phyloP scores from a whole-genome alignment of 768 basidiomycete genomes.

The Amanita pseudoporphyria region DNA sequence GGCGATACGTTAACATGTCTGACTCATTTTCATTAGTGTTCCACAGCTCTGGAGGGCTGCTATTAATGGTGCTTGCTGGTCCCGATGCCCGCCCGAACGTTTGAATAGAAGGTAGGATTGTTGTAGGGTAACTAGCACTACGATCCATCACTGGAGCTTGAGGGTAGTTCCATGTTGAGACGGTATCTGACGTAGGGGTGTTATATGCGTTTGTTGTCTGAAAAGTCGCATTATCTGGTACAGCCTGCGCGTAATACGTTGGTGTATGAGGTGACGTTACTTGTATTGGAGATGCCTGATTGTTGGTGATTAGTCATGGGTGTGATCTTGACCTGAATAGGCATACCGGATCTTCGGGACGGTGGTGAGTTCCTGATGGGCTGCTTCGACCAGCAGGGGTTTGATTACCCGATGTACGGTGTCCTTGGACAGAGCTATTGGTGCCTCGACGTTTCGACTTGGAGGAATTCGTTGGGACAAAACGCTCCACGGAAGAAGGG shows the following conservation, averaged over 20 bases:
- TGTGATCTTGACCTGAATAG: background rate
- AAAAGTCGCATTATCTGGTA: conserved; percentile 32
- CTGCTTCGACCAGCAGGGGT: conserved; percentile 37
- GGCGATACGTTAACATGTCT: conserved; percentile 35
- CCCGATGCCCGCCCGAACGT: conserved; percentile 34
- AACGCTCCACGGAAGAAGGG: conserved; percentile 71
- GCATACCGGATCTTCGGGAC: conserved; percentile 36
- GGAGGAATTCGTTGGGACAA: conserved; percentile 39
- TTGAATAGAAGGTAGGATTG: conserved; percentile 44
- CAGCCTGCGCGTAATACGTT: conserved; percentile 14
- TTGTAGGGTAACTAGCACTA: conserved; percentile 37
- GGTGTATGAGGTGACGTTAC: conserved; percentile 21
- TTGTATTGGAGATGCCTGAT: conserved; percentile 24
- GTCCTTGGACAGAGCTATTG: conserved; percentile 24
- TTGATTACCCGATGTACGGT: conserved; percentile 31
- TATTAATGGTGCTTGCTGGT: conserved; percentile 4
- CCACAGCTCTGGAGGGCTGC: conserved; percentile 21
- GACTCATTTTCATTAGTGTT: conserved; percentile 17
- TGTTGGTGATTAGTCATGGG: background rate
- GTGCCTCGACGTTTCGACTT: conserved; percentile 35
- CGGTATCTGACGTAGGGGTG: conserved; percentile 30
- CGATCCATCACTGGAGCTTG: conserved; percentile 31
- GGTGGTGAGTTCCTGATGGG: conserved; percentile 37
- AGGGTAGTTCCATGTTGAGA: conserved; percentile 49
- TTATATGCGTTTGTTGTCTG: conserved; percentile 32